Evolutionary conservation across 2,329 filamentous ascomycete species (phyloP).

Genomic region (Grosmannia clavigera): DNA sequence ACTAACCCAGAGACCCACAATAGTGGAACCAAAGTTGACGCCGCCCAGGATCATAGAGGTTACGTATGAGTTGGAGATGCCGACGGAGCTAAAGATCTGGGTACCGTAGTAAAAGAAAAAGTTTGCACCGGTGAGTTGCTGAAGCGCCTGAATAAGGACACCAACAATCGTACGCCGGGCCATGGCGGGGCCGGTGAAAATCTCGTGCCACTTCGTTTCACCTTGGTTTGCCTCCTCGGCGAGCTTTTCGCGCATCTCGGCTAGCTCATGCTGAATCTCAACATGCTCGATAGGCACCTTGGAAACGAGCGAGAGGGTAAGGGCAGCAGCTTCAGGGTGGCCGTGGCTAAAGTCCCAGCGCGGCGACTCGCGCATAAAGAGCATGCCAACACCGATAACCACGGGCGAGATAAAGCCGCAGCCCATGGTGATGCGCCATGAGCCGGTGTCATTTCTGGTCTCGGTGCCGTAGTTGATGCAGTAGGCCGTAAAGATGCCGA

Average conservation of each 20-base stretch:
- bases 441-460: constrained; percentile 36
- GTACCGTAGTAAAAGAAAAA: constrained; percentile 53
- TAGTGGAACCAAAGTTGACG: constrained; percentile 51
- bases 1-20: constrained; percentile 49
- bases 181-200: constrained; percentile 34
- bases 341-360: constrained; percentile 56
- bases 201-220: constrained; percentile 35
- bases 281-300: constrained; percentile 45
- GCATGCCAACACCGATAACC: constrained; percentile 51
- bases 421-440: constrained; percentile 50
- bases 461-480: constrained; percentile 53
- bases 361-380: constrained; percentile 60
- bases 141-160: constrained; percentile 52
- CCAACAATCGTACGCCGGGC: constrained; percentile 52
- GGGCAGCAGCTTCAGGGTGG: constrained; percentile 40
- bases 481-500: constrained; percentile 57
- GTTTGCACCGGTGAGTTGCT: constrained; percentile 48
- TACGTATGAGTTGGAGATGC: constrained; percentile 40
- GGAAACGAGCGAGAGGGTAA: constrained; percentile 45
- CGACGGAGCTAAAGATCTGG: constrained; percentile 44
- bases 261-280: constrained; percentile 45
- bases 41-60: constrained; percentile 51
- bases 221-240: constrained; percentile 47
- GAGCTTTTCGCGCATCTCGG: constrained; percentile 51
- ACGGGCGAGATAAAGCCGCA: constrained; percentile 57